Evolutionary conservation across 305 asterid genomes (phyloP).

Genomic region (Fraxinus sp.): DNA sequence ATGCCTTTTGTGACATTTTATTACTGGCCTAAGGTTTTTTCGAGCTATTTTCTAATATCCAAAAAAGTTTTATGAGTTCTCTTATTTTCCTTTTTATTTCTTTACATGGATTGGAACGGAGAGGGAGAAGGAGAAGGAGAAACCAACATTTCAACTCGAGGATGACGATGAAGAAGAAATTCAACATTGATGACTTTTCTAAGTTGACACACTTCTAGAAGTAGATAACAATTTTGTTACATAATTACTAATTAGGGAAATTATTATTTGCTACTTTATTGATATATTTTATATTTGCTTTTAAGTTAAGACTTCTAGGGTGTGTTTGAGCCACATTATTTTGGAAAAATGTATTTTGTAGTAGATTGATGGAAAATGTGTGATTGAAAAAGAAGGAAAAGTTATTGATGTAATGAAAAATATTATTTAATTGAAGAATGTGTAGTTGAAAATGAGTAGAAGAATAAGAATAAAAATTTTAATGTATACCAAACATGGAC

Average conservation of each 20-base stretch:
- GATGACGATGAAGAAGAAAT: not conserved
- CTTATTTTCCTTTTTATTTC: not conserved
- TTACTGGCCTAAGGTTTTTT: not conserved
- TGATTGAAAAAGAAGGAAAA: too few relatives aligned
- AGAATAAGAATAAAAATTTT: too few relatives aligned
- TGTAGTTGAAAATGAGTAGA: too few relatives aligned
- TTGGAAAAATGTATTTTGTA: too few relatives aligned
- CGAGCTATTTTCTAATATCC: not conserved
- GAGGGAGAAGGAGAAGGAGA: not conserved
- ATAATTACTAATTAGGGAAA: not conserved
- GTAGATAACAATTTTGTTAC: not conserved
- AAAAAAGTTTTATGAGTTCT: not conserved
- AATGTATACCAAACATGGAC: too few relatives aligned
- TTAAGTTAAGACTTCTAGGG: not conserved
- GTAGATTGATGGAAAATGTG: too few relatives aligned
- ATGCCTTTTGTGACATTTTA: not conserved
- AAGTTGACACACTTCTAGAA: not conserved
- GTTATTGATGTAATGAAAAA: too few relatives aligned
- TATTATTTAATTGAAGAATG: too few relatives aligned
- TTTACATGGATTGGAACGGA: not conserved
- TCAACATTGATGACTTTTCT: not conserved
- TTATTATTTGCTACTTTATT: not conserved
- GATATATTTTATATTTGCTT: not conserved
- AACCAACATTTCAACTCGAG: not conserved
- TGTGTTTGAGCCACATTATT: too few relatives aligned